Evolutionary conservation across 208 protist species (phyloP).

Genomic region (Wallacemonas sp.): DNA sequence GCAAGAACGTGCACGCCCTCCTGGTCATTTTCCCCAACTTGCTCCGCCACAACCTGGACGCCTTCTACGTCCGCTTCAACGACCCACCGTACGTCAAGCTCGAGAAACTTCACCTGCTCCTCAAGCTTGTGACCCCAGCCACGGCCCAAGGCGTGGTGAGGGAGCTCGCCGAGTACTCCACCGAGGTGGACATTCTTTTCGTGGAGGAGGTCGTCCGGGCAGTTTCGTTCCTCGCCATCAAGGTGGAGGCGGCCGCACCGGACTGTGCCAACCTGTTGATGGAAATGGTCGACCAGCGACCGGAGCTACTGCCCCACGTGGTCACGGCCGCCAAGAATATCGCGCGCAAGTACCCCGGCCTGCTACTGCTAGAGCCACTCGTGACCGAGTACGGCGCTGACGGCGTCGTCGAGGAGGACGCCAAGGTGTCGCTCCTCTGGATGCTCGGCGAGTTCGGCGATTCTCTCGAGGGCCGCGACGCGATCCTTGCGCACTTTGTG

Average conservation of each 20-base stretch:
- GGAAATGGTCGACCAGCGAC: constrained; percentile 49
- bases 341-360: constrained; percentile 77
- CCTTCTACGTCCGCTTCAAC: constrained; percentile 99
- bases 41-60: constrained; percentile 87
- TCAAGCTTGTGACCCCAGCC: constrained; percentile 94
- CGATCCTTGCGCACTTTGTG: constrained; percentile 95
- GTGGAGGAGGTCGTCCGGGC: constrained; percentile 96
- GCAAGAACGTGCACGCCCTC: constrained; percentile 99
- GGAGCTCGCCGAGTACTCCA: constrained; percentile 98
- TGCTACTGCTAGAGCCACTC: constrained; percentile 72
- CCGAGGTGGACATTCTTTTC: constrained; percentile 98
- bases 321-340: constrained; percentile 88
- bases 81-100: constrained; percentile 99
- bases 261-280: constrained; percentile 92
- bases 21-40: constrained; percentile 96
- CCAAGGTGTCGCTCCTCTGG: constrained; percentile 98
- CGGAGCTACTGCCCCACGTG: constrained; percentile 71
- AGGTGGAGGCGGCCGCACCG: constrained; percentile 95
- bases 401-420: constrained; percentile 96
- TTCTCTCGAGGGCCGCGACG: constrained; percentile 95
- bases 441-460: constrained; percentile 99
- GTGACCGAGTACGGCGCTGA: constrained; percentile 71
- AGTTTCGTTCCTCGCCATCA: constrained; percentile 98
- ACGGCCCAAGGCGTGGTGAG: constrained; percentile 94
- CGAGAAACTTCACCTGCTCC: constrained; percentile 99